Evolutionary conservation across 176 grass and related monocot species (phyloP), one percentile per base, ranked within the genome.

Genomic region (Rhynchospora breviuscula): DNA sequence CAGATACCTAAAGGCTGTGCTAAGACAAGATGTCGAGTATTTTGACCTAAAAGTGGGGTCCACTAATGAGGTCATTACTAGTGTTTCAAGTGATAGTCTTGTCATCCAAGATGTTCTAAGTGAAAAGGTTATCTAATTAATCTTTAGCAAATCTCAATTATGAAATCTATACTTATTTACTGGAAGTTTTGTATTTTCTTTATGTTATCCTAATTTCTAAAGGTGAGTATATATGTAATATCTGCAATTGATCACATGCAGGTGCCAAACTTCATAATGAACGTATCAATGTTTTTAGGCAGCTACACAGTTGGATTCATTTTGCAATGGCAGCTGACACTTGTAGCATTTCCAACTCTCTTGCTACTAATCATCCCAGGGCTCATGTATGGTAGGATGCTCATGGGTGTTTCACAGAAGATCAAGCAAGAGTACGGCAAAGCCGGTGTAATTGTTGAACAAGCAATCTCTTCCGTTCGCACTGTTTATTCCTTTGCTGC

Each of bases 251-350:
- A n/a, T n/a, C 14, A 81, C 4, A 12, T 82, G 65, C 61, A 85
- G 84, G 87, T 98, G 33, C 95, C 95, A 8, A 98, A 98, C 86
- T 98, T 98, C 84, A 89, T 98, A 33, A 94, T 98, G 92, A 98
- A 98, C 86, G 23, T 12, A 18, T 14, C 92, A 21, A 90, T 89
- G 81, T 98, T 98, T 85, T 1, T 91, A 5, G 85, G 95, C 63
- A 93, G 90, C 87, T 98, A 98, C 86, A 81, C 63, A 8, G 91
- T 90, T 7, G 95, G 89, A 0, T 91, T 98, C 69, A 84, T 85
- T 43, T 64, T 98, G 56, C 67, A 90, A 13, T 98, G 95, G 95
- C 85, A 68, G 19, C 82, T 98, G 33, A 86, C 95, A 7, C 86
- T 98, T 80, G 92, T 93, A 66, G 84, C 92, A 44, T 87, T 93